phyloP scores from a whole-genome alignment of 2,329 filamentous ascomycete genomes.

The Colletotrichum trifolii region DNA sequence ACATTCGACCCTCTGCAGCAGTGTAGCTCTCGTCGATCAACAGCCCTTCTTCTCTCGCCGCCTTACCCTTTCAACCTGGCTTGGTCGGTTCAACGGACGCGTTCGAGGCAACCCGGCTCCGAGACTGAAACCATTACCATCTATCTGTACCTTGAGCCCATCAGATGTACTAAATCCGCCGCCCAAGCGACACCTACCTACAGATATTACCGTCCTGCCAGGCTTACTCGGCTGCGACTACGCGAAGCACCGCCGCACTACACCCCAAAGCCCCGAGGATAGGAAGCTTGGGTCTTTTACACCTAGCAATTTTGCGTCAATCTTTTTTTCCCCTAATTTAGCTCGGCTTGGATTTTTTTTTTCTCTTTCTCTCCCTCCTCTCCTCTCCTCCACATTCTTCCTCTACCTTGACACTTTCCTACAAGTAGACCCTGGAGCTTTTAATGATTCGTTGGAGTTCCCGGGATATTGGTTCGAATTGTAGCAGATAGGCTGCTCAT shows the following conservation, averaged over 20 bases:
- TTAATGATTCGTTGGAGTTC: constrained; percentile 11
- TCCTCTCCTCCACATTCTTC: constrained; percentile 11
- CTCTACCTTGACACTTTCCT: constrained; percentile 19
- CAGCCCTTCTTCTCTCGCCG: no score
- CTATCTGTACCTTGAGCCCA: no score
- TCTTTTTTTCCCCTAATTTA: background rate
- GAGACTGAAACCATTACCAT: no score
- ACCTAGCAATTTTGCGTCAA: constrained; percentile 27
- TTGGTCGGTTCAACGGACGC: no score
- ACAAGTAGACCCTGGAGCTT: constrained; percentile 6
- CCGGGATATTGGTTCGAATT: background rate
- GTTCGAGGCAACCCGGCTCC: background rate
- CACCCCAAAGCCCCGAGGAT: constrained; percentile 30
- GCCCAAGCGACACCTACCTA: no score
- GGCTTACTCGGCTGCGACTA: background rate
- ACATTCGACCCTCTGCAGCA: no score
- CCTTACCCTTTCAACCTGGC: no score
- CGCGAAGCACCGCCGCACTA: constrained; percentile 16
- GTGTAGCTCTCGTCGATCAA: background rate
- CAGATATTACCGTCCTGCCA: no score
- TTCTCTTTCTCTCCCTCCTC: background rate
- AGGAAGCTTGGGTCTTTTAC: constrained; percentile 33
- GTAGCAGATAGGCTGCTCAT: background rate
- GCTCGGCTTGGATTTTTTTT: background rate
- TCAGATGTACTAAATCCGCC: no score